Evolutionary conservation across 192 early-diverging fungal genomes (phyloP).

Genomic region (Paraglomus occultum): DNA sequence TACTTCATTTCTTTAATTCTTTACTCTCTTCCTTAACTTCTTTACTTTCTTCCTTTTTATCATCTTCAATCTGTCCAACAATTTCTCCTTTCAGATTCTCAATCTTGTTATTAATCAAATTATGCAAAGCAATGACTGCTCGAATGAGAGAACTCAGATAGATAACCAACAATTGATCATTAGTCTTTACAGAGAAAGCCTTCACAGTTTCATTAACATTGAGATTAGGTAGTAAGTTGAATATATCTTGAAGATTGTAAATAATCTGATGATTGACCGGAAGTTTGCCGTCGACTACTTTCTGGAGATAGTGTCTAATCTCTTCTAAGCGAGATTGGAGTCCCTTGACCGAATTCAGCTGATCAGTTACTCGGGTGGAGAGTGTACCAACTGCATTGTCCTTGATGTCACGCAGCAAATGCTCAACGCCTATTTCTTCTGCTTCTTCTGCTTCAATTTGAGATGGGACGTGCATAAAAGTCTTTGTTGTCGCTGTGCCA

Average conservation of each 20-base stretch:
- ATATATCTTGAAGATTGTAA: constrained; percentile 98
- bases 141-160: constrained; percentile 91
- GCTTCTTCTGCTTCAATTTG: constrained; percentile 98
- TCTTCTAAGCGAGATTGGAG: constrained; percentile 82
- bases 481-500: constrained; percentile 94
- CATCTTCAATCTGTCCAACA: constrained; percentile 33
- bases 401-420: constrained; percentile 97
- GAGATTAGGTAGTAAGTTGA: constrained; percentile 95
- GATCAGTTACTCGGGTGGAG: constrained; percentile 89
- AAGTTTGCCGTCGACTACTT: constrained; percentile 80
- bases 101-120: constrained; percentile 97
- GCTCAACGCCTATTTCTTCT: constrained; percentile 99
- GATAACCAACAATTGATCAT: constrained; percentile 94
- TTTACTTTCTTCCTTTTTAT: constrained; percentile 38
- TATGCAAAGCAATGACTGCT: constrained; percentile 94
- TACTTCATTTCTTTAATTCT: too few relatives aligned
- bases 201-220: constrained; percentile 72
- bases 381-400: constrained; percentile 95
- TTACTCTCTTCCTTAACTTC: constrained; percentile 28
- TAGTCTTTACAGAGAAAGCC: constrained; percentile 89
- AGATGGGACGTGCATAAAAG: constrained; percentile 95
- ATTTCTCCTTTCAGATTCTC: constrained; percentile 74
- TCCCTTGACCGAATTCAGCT: constrained; percentile 89
- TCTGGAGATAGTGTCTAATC: constrained; percentile 83
- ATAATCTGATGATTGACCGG: constrained; percentile 97